These are phyloP conservation scores for Musa balbisiana DNA, from an alignment of 202 grass and related monocot genomes.

Conservation along the genomic window DNA sequence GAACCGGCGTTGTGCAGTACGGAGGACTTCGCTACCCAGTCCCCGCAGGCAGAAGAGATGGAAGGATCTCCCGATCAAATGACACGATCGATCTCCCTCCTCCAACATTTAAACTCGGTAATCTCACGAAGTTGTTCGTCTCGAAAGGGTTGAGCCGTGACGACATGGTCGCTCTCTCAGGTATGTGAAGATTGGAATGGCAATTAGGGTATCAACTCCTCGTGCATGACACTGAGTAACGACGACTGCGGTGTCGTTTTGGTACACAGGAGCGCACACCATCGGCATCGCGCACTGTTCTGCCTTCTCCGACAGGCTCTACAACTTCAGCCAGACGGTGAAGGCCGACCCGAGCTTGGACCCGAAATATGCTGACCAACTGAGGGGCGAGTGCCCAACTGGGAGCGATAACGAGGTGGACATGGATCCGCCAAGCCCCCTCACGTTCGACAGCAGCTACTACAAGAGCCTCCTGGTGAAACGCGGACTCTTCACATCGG, in stretches of 20 bases:
- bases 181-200: not conserved
- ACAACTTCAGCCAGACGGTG: not conserved
- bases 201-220: not conserved
- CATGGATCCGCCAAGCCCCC: constrained; percentile 59
- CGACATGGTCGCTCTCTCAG: not conserved
- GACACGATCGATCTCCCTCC: not conserved
- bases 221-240: not conserved
- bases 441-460: constrained; percentile 61
- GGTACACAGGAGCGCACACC: not conserved
- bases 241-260: no score
- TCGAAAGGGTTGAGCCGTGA: not conserved
- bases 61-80: not conserved
- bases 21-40: not conserved
- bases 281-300: not conserved
- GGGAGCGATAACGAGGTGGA: constrained; percentile 24
- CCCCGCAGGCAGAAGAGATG: constrained; percentile 2
- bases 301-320: not conserved
- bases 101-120: not conserved
- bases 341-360: not conserved
- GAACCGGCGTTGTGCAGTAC: not conserved
- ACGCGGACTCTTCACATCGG: constrained; percentile 59
- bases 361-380: not conserved
- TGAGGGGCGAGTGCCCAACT: constrained; percentile 26
- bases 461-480: constrained; percentile 38
- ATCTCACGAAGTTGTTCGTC: constrained; percentile 10